Evolutionary conservation across 768 basidiomycete genomes (phyloP), one percentile per base, ranked within the genome.

Genomic region (Mycena vulgaris): DNA sequence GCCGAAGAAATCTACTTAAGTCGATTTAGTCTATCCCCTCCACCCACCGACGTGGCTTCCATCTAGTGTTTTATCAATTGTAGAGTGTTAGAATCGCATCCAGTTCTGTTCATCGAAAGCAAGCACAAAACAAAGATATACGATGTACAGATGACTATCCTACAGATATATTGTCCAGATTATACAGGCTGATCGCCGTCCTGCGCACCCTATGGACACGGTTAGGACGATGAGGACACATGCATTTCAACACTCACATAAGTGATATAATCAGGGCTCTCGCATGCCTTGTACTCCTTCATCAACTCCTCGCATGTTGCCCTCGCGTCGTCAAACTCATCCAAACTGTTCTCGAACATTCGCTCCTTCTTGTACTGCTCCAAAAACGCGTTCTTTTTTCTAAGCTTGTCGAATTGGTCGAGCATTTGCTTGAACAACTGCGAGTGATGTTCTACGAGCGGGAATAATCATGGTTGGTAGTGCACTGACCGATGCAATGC

Each of bases 341-440:
- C 95, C 72, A 99, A 80, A 2, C 92, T 92, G 78, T 97, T 93
- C 78, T 93, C 93, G 78, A 99, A 99, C 87, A 97, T 92, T 77
- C 93, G 93, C 80, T 98, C 96, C 78, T 95, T 96, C 85, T 97
- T 98, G 85, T 99, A 99, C 78, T 97, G 95, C 64, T 98, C 96
- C 82, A 99, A 80, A 80, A 97, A 99, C 2, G 98, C 98, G 76
- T 97, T 97, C 53, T 95, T 88, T 81, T 91, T 93, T 65, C 91
- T 83, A 56, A 99, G 84, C 47, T 90, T 87, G 76, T 98, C 97
- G 79, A 95, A 99, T 79, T 99, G 97, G 77, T 97, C 93, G 58
- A 99, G 83, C 91, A 97, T 97, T 2, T 96, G 92, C 81, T 96
- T 95, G 86, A 99, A 98, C 47, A 99, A 82, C 96, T 97, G 77